These are phyloP conservation scores for Penicillium crystallinum DNA, from an alignment of 495 filamentous ascomycete species.

Conservation along the genomic window DNA sequence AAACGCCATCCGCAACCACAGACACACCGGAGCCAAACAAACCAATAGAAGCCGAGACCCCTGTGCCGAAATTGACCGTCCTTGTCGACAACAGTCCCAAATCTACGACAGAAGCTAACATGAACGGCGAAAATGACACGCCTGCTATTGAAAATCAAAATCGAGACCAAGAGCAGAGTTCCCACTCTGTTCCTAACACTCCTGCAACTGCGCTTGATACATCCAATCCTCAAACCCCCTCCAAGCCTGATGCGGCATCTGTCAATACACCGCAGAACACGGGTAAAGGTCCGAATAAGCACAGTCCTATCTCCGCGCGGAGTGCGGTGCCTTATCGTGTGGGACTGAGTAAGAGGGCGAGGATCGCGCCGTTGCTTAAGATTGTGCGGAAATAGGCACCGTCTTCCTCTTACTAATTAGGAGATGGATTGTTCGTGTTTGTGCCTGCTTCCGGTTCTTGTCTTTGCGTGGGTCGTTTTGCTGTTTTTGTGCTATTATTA, in stretches of 20 bases:
- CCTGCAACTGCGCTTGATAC: background rate
- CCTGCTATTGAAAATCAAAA: background rate
- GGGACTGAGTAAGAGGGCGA: conserved; percentile 59
- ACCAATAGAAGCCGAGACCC: background rate
- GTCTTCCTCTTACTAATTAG: background rate
- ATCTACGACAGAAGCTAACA: background rate
- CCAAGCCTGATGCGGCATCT: conserved; percentile 3
- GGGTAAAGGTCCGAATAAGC: conserved; percentile 31
- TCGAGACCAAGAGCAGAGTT: background rate
- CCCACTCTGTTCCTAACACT: background rate
- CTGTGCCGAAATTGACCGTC: background rate
- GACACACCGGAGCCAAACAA: background rate
- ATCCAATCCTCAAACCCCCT: conserved; percentile 18
- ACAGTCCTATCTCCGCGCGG: conserved; percentile 48
- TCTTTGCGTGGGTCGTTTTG: background rate
- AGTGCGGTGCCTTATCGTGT: conserved; percentile 58
- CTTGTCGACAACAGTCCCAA: background rate
- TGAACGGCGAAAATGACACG: background rate
- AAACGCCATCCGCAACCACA: background rate
- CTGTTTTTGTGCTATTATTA: conserved; percentile 16
- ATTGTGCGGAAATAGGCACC: conserved; percentile 51
- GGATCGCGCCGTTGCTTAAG: conserved; percentile 63
- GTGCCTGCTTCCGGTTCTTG: background rate
- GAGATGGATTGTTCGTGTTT: background rate
- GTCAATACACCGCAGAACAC: conserved; percentile 9